phyloP scores from a whole-genome alignment of 2,329 filamentous ascomycete genomes.

The Didymella segeticola region DNA sequence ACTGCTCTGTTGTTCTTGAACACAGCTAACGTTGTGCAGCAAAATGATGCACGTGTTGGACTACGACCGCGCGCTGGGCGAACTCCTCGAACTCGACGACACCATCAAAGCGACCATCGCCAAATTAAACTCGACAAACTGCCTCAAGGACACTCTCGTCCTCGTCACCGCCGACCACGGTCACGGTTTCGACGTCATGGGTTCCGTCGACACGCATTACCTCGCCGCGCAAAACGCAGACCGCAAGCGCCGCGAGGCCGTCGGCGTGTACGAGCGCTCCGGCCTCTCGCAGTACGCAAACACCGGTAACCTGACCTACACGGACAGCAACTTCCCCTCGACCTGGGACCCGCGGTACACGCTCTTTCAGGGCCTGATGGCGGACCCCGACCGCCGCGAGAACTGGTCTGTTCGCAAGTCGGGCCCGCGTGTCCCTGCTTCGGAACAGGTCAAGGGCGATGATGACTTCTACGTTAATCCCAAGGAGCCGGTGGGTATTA shows the following conservation, averaged over 20 bases:
- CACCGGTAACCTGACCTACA: constrained; percentile 66
- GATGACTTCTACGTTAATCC: constrained; percentile 72
- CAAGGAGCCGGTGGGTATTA: constrained; percentile 70
- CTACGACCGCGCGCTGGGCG: constrained; percentile 84
- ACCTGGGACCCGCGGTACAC: constrained; percentile 89
- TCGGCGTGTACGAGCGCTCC: constrained; percentile 76
- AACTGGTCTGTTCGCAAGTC: constrained; percentile 74
- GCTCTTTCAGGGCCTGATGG: constrained; percentile 74
- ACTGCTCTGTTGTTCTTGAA: no score
- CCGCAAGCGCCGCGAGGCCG: constrained; percentile 75
- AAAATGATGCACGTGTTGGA: constrained; percentile 89
- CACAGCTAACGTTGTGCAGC: neutral
- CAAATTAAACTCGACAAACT: constrained; percentile 69
- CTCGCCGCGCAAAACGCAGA: constrained; percentile 68
- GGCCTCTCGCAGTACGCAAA: constrained; percentile 79
- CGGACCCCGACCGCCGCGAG: constrained; percentile 77
- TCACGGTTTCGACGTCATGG: constrained; percentile 87
- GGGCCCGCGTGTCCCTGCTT: constrained; percentile 68
- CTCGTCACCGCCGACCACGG: constrained; percentile 88
- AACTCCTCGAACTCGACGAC: constrained; percentile 85
- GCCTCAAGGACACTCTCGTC: constrained; percentile 77
- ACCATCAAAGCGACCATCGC: constrained; percentile 77
- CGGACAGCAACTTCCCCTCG: constrained; percentile 77
- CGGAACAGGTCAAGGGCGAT: constrained; percentile 58
- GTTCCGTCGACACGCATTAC: constrained; percentile 81